Evolutionary conservation across 2,329 filamentous ascomycete species (phyloP).

Genomic region (Ophiostoma triangulosporum): DNA sequence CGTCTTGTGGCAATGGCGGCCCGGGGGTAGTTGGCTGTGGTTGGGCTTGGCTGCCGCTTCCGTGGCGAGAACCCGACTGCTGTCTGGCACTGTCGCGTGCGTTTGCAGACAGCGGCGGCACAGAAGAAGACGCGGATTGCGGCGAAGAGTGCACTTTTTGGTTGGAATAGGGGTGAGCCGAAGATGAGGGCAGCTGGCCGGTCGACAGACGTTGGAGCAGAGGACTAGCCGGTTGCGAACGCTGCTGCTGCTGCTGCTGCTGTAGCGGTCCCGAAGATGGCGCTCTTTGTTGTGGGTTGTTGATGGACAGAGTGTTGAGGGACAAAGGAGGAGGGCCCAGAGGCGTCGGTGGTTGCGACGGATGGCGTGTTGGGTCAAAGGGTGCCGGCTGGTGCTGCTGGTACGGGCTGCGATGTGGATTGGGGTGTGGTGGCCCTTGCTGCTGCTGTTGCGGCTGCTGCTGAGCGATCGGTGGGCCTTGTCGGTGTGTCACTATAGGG

Average conservation of each 20-base stretch:
- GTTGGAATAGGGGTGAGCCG: neutral
- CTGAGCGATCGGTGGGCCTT: neutral
- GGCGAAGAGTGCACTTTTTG: constrained; percentile 17
- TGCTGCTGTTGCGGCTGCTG: neutral
- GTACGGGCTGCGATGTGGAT: neutral
- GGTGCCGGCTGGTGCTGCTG: neutral
- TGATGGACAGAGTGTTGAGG: no score
- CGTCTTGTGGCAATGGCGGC: neutral
- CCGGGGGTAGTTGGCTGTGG: constrained; percentile 28
- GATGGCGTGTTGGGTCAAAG: neutral
- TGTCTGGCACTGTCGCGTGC: constrained; percentile 1
- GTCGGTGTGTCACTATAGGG: neutral
- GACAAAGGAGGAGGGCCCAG: neutral
- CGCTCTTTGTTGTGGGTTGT: constrained; percentile 2
- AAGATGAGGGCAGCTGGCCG: neutral
- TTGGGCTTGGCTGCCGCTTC: constrained; percentile 11
- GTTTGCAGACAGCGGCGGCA: neutral
- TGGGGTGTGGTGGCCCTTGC: neutral
- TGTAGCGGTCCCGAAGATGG: neutral
- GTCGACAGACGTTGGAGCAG: constrained; percentile 38
- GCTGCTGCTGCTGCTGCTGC: constrained; percentile 5
- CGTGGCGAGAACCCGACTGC: constrained; percentile 13
- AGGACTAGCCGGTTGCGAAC: constrained; percentile 44
- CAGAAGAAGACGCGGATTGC: constrained; percentile 18
- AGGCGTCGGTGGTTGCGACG: neutral